A percentile compares a stretch with the other conserved stretches of the same genome.
Conservation (phyloP, 2,329 filamentous ascomycete genomes). For the Echinosphaeria canescens region DNA sequence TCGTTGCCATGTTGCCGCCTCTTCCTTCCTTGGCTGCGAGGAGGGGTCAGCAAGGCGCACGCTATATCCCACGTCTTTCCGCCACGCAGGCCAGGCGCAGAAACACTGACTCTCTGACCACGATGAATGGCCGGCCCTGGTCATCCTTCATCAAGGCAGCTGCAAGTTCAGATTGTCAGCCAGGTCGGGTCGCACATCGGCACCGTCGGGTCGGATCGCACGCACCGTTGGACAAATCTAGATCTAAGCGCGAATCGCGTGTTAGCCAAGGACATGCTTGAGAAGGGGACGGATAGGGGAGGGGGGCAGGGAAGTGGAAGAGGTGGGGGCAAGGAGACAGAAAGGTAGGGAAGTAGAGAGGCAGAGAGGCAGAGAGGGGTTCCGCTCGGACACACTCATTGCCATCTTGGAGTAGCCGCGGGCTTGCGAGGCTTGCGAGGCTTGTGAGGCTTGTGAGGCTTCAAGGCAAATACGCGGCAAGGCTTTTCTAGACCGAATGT, state of each 20-base stretch:
- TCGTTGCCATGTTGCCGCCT: slow-evolving; percentile 93
- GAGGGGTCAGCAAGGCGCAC: slow-evolving; percentile 4
- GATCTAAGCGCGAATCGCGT: slow-evolving; percentile 25
- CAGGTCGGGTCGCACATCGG: slow-evolving; percentile 2
- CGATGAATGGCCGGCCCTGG: slow-evolving; percentile 89
- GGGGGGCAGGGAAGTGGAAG: slow-evolving; percentile 1
- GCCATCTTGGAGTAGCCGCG: slow-evolving; percentile 25
- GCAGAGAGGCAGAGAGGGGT: no score
- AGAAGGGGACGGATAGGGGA: slow-evolving; percentile 5
- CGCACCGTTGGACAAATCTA: slow-evolving; percentile 69
- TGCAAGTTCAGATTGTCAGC: slow-evolving; percentile 11
- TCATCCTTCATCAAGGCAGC: slow-evolving; percentile 84
- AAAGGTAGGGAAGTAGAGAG: no score
- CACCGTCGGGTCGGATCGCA: slow-evolving; percentile 4
- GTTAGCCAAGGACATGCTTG: no score
- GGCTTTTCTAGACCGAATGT: no score
- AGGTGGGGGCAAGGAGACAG: no score
- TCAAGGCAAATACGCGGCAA: no score
- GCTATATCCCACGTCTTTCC: slow-evolving; percentile 1
- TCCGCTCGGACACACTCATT: slow-evolving; percentile 37
- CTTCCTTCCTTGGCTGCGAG: slow-evolving; percentile 76
- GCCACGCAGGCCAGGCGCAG: no score
- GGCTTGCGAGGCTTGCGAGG: no score
- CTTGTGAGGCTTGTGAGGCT: no score
- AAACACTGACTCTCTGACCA: slow-evolving; percentile 74